Evolutionary conservation across 148 eudicot species (phyloP).

Genomic region (Diospyros lotus): DNA sequence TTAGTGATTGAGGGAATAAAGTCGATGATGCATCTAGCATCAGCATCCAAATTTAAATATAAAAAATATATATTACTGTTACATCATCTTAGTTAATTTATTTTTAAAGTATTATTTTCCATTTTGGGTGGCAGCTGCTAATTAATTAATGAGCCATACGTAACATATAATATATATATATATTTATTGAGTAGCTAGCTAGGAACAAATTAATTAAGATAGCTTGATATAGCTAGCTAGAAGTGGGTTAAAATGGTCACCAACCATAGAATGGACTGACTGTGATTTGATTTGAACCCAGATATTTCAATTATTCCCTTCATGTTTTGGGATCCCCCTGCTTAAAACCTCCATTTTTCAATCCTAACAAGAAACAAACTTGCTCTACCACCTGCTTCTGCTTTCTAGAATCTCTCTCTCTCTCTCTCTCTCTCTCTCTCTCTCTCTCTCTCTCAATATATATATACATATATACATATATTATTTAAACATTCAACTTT

Average conservation of each 20-base stretch:
- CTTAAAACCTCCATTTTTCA: constrained; percentile 11
- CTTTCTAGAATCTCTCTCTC: background rate
- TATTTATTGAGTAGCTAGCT: background rate
- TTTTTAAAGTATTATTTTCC: too few relatives aligned
- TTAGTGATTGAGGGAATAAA: too few relatives aligned
- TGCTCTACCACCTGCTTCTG: background rate
- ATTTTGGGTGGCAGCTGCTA: too few relatives aligned
- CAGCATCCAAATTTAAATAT: too few relatives aligned
- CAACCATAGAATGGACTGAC: constrained; percentile 13
- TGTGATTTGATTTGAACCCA: background rate
- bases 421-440: background rate
- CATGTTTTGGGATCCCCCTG: background rate
- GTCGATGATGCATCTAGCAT: too few relatives aligned
- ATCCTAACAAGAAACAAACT: constrained; percentile 18
- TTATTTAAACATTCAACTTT: too few relatives aligned
- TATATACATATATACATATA: too few relatives aligned
- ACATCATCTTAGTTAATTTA: background rate
- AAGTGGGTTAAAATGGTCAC: constrained; percentile 25
- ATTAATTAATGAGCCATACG: too few relatives aligned
- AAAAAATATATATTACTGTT: background rate
- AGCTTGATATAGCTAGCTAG: background rate
- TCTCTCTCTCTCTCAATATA: too few relatives aligned
- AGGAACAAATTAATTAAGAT: background rate
- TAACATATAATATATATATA: too few relatives aligned
- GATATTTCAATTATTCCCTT: background rate